phyloP scores from a whole-genome alignment of 108 stramenopile species.

The Asterionellopsis glacialis region DNA sequence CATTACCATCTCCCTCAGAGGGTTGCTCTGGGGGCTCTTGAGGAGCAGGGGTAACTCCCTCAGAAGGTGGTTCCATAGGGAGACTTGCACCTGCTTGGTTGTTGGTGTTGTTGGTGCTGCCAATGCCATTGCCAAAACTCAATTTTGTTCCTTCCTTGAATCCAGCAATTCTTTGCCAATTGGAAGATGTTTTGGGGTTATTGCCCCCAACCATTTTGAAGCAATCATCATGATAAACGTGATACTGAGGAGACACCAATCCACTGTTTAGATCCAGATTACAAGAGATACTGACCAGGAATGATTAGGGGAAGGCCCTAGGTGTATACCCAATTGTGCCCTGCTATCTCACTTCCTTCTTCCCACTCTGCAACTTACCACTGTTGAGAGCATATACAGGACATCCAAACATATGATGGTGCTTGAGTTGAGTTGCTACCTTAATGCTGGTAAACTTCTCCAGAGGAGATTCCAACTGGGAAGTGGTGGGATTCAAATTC shows the following conservation, averaged over 20 bases:
- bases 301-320: conserved; percentile 23
- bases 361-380: conserved; percentile 1
- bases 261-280: conserved; percentile 19
- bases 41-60: too few species aligned
- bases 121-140: too few species aligned
- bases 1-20: too few species aligned
- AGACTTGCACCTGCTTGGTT: too few species aligned
- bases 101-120: too few species aligned
- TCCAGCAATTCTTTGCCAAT: not conserved
- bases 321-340: conserved; percentile 22
- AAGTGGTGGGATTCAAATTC: not conserved
- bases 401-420: conserved; percentile 15
- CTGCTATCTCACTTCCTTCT: conserved; percentile 14
- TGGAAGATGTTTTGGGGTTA: not conserved
- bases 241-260: conserved; percentile 29
- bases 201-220: conserved; percentile 6
- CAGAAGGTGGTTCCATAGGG: too few species aligned
- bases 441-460: conserved; percentile 8
- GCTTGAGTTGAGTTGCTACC: conserved; percentile 6
- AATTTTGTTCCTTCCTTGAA: not conserved
- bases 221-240: conserved; percentile 16
- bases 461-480: conserved; percentile 2
- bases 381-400: conserved; percentile 19
- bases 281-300: conserved; percentile 16
- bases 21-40: too few species aligned